Evolutionary conservation across 148 eudicot genomes (phyloP).

Genomic region (Hydrangea macrophylla): DNA sequence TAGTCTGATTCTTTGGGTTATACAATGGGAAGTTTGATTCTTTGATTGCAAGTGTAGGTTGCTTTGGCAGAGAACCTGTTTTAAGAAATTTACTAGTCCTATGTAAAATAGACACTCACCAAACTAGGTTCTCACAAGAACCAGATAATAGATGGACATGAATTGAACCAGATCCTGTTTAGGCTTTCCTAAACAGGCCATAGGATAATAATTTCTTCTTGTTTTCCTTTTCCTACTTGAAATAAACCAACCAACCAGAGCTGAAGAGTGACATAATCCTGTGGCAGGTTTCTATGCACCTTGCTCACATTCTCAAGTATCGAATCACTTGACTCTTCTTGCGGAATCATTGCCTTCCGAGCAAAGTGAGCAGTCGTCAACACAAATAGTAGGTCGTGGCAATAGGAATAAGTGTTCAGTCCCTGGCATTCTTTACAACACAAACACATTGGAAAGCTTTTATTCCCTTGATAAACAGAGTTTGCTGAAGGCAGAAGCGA

Average conservation of each 20-base stretch:
- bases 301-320: conserved; percentile 58
- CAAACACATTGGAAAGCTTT: conserved; percentile 80
- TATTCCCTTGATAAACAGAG: conserved; percentile 60
- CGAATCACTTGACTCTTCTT: conserved; percentile 74
- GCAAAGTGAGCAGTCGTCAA: conserved; percentile 35
- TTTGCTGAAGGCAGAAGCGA: conserved; percentile 68
- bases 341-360: conserved; percentile 86
- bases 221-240: no score
- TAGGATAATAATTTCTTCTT: no score
- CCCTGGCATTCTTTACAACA: conserved; percentile 75
- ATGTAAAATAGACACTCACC: no score
- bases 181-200: no score
- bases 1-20: neutral
- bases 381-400: conserved; percentile 24
- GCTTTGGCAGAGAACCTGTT: no score
- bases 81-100: no score
- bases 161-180: no score
- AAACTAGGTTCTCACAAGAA: no score
- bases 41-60: neutral
- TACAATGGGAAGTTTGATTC: neutral
- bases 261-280: conserved; percentile 8
- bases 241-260: no score
- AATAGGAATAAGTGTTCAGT: conserved; percentile 81
- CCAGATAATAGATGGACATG: no score
- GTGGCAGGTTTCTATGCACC: conserved; percentile 82